Percentiles rank a stretch among this genome's conserved stretches.
Conservation (phyloP, 2,329 filamentous ascomycete species). For the Raffaelea arxii region DNA sequence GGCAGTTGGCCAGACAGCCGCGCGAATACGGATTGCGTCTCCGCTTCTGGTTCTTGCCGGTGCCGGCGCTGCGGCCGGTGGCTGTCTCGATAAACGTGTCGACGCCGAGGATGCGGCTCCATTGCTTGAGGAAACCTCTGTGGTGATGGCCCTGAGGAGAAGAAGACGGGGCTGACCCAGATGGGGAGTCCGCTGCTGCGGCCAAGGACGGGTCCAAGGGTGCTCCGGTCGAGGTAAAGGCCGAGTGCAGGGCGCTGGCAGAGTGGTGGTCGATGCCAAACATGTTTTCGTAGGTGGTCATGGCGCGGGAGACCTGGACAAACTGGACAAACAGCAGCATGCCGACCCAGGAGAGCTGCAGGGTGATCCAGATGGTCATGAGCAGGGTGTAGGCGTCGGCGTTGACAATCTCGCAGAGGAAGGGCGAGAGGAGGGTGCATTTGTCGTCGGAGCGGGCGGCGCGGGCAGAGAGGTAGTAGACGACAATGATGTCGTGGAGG, state of each 20-base stretch:
- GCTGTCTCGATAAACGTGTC: slow-evolving; percentile 93
- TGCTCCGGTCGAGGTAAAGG: slow-evolving; percentile 69
- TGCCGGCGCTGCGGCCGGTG: slow-evolving; percentile 67
- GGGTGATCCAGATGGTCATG: slow-evolving; percentile 64
- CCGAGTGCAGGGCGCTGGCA: slow-evolving; percentile 51
- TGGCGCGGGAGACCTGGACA: slow-evolving; percentile 80
- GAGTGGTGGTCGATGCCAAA: slow-evolving; percentile 58
- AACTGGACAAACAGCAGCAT: slow-evolving; percentile 95
- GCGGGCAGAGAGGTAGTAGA: slow-evolving; percentile 58
- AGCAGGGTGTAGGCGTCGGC: slow-evolving; percentile 78
- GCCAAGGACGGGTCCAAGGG: slow-evolving; percentile 56
- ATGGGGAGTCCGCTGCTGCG: slow-evolving; percentile 40
- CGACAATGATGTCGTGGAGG: slow-evolving; percentile 59
- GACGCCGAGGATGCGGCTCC: slow-evolving; percentile 77
- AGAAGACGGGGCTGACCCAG: slow-evolving; percentile 28
- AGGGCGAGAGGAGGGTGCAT: slow-evolving; percentile 69
- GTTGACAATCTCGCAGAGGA: slow-evolving; percentile 66
- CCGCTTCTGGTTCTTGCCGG: slow-evolving; percentile 36
- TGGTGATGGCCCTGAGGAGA: slow-evolving; percentile 23
- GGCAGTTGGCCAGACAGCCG: slow-evolving; percentile 80
- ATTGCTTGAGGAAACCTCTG: slow-evolving; percentile 63
- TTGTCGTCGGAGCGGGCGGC: slow-evolving; percentile 40
- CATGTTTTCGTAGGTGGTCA: slow-evolving; percentile 98
- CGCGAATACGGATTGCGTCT: slow-evolving; percentile 75
- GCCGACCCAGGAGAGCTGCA: slow-evolving; percentile 92